A percentile compares a stretch with the other conserved stretches of the same genome.
Conservation (phyloP, 2,329 filamentous ascomycete genomes). For the Ceratocystiopsis minuta region DNA sequence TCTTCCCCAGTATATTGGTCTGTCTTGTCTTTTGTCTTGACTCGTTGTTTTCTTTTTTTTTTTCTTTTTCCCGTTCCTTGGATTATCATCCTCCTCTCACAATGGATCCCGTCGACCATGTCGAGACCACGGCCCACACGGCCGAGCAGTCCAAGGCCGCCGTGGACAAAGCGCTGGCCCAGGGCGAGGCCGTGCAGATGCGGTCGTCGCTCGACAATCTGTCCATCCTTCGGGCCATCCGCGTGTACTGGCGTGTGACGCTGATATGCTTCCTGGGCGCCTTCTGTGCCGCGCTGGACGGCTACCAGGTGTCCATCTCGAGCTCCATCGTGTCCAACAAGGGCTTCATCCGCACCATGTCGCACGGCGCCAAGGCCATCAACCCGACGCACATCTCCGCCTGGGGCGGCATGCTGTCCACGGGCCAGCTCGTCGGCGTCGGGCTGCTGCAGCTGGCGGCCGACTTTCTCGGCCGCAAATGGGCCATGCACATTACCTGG, state of each 20-base stretch:
- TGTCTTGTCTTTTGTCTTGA: no score
- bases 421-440: slow-evolving; percentile 1
- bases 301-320: background rate
- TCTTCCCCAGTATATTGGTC: no score
- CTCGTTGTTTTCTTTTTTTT: no score
- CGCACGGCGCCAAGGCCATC: background rate
- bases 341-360: background rate
- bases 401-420: slow-evolving; percentile 2
- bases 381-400: background rate
- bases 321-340: slow-evolving; percentile 1
- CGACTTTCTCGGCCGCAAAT: background rate
- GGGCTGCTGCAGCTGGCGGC: background rate
- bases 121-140: background rate
- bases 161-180: slow-evolving; percentile 1
- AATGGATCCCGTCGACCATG: background rate
- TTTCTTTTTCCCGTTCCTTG: no score
- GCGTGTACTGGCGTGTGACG: background rate
- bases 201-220: background rate
- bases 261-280: background rate
- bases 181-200: slow-evolving; percentile 1
- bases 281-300: slow-evolving; percentile 1
- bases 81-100: no score
- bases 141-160: background rate
- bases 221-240: background rate
- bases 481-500: slow-evolving; percentile 1